phyloP scores from a whole-genome alignment of 257 asterid genomes.

The Avicennia marina region DNA sequence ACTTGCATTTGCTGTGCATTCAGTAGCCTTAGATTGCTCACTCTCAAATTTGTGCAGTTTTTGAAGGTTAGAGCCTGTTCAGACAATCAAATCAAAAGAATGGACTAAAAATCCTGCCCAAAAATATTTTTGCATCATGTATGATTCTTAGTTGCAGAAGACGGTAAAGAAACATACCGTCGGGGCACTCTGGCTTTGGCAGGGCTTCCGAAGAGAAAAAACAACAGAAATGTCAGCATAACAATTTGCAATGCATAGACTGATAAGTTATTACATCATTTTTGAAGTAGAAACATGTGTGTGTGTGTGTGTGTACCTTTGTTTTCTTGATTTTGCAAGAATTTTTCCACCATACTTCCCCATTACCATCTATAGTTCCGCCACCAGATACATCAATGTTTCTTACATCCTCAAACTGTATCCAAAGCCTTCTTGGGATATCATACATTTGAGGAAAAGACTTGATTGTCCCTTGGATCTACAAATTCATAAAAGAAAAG shows the following conservation, averaged over 20 bases:
- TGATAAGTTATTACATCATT: no score
- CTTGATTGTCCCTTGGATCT: conserved; percentile 71
- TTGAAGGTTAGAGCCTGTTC: conserved; percentile 66
- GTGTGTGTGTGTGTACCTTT: no score
- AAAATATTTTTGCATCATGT: no score
- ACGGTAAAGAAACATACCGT: conserved; percentile 30
- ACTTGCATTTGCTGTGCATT: conserved; percentile 83
- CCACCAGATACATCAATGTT: conserved; percentile 58
- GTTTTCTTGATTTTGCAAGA: conserved; percentile 71
- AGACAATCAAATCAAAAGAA: not conserved
- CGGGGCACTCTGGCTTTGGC: conserved; percentile 52
- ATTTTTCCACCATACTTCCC: conserved; percentile 78
- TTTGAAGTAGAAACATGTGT: no score
- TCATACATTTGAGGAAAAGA: conserved; percentile 49
- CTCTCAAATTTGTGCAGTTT: conserved; percentile 53
- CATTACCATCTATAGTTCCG: conserved; percentile 79
- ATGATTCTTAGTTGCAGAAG: no score
- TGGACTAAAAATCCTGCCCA: no score
- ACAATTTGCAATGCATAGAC: not conserved
- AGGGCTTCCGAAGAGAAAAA: conserved; percentile 31
- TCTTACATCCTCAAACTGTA: conserved; percentile 50
- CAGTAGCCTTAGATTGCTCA: conserved; percentile 37
- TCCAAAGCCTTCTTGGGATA: conserved; percentile 58
- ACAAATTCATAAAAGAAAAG: not conserved
- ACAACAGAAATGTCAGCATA: conserved; percentile 13